Evolutionary conservation across 2,329 filamentous ascomycete species (phyloP).

Genomic region (Epichloe gansuensis): DNA sequence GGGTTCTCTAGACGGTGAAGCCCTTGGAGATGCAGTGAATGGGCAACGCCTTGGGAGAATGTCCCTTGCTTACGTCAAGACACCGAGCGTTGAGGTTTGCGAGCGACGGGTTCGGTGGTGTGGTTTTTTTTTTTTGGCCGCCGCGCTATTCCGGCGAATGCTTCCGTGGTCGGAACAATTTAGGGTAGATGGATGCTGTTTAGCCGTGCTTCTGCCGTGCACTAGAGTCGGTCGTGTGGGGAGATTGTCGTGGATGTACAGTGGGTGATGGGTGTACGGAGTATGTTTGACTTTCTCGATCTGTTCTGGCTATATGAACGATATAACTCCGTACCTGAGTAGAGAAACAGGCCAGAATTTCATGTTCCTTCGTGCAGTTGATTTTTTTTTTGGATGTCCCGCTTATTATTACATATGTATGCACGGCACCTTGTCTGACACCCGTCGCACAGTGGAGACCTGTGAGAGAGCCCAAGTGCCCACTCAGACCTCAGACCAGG

Average conservation of each 20-base stretch:
- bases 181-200: conserved; percentile 2
- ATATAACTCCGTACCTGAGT: too few species aligned
- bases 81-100: conserved; percentile 13
- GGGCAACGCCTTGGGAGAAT: conserved; percentile 6
- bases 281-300: too few species aligned
- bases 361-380: too few species aligned
- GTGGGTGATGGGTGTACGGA: too few species aligned
- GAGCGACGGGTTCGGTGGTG: conserved; percentile 8
- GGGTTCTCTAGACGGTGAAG: conserved; percentile 1
- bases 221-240: neutral
- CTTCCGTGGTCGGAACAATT: conserved; percentile 17
- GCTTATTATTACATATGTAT: too few species aligned
- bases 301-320: too few species aligned
- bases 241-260: too few species aligned
- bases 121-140: conserved; percentile 16
- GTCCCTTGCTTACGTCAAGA: conserved; percentile 15
- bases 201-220: conserved; percentile 17
- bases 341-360: too few species aligned
- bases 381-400: too few species aligned
- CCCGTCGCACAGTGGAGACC: neutral
- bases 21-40: neutral
- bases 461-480: neutral
- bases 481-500: neutral
- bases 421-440: neutral
- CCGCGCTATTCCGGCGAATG: conserved; percentile 14